Conservation (phyloP, 164 flowering plant genomes). For the Aristolochia fimbriata region DNA sequence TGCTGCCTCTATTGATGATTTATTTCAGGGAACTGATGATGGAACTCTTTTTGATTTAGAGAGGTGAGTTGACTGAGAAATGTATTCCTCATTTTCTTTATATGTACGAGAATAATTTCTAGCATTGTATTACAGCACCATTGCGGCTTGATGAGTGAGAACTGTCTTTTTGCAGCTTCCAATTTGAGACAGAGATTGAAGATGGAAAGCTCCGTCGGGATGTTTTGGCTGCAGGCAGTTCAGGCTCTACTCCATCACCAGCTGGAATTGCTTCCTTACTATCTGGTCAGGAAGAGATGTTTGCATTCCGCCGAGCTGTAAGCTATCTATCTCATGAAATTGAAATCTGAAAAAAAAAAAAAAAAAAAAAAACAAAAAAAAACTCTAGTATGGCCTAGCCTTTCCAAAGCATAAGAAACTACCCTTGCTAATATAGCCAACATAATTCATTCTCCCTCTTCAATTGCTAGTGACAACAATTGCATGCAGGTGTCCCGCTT, state of each 20-base stretch:
- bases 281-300: slow-evolving; percentile 93
- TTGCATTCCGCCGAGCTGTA: slow-evolving; percentile 95
- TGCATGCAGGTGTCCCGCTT: slow-evolving; percentile 67
- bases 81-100: neutral
- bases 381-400: no score
- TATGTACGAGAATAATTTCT: neutral
- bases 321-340: slow-evolving; percentile 13
- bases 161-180: slow-evolving; percentile 50
- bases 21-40: slow-evolving; percentile 95
- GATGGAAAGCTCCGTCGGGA: slow-evolving; percentile 72
- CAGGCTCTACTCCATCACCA: slow-evolving; percentile 57
- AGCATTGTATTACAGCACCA: neutral
- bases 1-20: slow-evolving; percentile 72
- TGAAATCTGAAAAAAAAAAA: neutral
- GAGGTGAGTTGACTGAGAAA: slow-evolving; percentile 30
- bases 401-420: no score
- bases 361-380: no score
- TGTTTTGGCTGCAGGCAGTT: slow-evolving; percentile 67
- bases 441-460: no score
- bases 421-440: no score
- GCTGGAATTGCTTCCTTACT: slow-evolving; percentile 56
- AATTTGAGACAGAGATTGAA: slow-evolving; percentile 92
- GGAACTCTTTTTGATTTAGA: slow-evolving; percentile 93
- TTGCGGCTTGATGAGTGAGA: no score
- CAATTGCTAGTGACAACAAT: no score